Evolutionary conservation across 2,329 filamentous ascomycete species (phyloP).

Genomic region (Rhynchosporium secalis): DNA sequence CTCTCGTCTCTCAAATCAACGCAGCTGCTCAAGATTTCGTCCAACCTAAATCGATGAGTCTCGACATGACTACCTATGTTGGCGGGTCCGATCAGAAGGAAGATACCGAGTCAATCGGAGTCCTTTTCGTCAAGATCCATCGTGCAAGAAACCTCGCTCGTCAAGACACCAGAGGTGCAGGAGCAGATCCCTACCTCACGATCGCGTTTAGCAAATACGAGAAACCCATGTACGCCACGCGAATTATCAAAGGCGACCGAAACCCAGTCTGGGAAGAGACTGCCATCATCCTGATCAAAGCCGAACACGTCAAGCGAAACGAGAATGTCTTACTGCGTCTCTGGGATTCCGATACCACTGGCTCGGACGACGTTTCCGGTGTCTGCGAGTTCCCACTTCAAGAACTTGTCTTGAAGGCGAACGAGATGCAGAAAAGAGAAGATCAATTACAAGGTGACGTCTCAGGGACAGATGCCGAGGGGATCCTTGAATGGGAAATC

Average conservation of each 20-base stretch:
- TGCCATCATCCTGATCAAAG: slow-evolving; percentile 29
- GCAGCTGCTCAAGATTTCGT: slow-evolving; percentile 26
- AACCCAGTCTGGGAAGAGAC: slow-evolving; percentile 32
- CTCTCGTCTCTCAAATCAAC: slow-evolving; percentile 27
- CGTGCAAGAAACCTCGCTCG: slow-evolving; percentile 25
- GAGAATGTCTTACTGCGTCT: slow-evolving; percentile 28
- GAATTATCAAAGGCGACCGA: slow-evolving; percentile 31
- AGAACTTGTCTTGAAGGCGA: slow-evolving; percentile 27
- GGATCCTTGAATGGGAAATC: slow-evolving; percentile 29
- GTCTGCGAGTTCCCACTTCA: slow-evolving; percentile 27
- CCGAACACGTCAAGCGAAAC: slow-evolving; percentile 29
- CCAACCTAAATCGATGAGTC: slow-evolving; percentile 29
- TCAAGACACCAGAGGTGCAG: slow-evolving; percentile 26
- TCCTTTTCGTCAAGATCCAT: slow-evolving; percentile 29
- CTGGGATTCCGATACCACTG: slow-evolving; percentile 29
- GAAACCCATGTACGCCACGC: slow-evolving; percentile 31
- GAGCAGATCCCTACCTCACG: slow-evolving; percentile 29
- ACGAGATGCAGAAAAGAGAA: slow-evolving; percentile 30
- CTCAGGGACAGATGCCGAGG: slow-evolving; percentile 28
- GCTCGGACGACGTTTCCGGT: slow-evolving; percentile 29
- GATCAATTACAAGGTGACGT: slow-evolving; percentile 27
- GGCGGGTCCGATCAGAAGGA: slow-evolving; percentile 28
- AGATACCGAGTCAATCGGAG: slow-evolving; percentile 28
- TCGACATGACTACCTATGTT: slow-evolving; percentile 29
- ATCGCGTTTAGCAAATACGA: slow-evolving; percentile 31